A percentile compares a stretch with the other conserved stretches of the same genome.
Conservation (phyloP, 495 filamentous ascomycete species). For the Penicillium silybi region DNA sequence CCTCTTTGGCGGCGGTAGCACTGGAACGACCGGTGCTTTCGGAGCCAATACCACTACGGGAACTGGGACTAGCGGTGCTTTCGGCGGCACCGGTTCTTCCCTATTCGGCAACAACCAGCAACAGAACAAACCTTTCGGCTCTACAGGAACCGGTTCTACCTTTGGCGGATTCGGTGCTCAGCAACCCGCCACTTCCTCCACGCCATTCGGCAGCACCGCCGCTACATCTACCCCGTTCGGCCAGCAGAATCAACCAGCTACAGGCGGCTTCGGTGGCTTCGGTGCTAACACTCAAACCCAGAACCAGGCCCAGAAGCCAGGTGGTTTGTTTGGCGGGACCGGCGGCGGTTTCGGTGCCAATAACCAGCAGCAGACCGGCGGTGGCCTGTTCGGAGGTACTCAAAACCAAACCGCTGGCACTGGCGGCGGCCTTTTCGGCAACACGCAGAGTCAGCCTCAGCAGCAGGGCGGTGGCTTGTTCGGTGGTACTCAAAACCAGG, state of each 20-base stretch:
- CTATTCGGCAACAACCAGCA: constrained; percentile 30
- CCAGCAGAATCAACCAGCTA: constrained; percentile 32
- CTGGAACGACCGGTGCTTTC: constrained; percentile 18
- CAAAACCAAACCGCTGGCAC: constrained; percentile 17
- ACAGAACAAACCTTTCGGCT: constrained; percentile 34
- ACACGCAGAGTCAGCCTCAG: constrained; percentile 33
- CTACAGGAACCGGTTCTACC: constrained; percentile 23
- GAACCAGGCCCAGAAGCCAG: constrained; percentile 41
- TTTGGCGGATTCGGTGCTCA: constrained; percentile 36
- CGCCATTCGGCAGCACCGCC: constrained; percentile 28
- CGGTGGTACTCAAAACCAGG: constrained; percentile 33
- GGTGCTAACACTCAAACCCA: constrained; percentile 32
- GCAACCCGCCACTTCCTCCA: constrained; percentile 36
- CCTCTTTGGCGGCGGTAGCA: constrained; percentile 29
- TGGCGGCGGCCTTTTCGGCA: constrained; percentile 39
- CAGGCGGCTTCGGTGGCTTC: constrained; percentile 37
- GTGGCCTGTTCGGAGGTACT: constrained; percentile 37
- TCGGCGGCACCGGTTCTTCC: constrained; percentile 31
- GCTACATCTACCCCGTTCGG: background rate
- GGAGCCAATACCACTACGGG: constrained; percentile 12
- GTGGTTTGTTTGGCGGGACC: constrained; percentile 35
- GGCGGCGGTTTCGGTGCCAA: constrained; percentile 35
- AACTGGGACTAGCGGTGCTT: constrained; percentile 6
- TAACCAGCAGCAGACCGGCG: constrained; percentile 36
- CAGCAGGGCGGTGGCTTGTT: constrained; percentile 45